Conservation (phyloP, 2,329 filamentous ascomycete species). For the Apiospora aurea region DNA sequence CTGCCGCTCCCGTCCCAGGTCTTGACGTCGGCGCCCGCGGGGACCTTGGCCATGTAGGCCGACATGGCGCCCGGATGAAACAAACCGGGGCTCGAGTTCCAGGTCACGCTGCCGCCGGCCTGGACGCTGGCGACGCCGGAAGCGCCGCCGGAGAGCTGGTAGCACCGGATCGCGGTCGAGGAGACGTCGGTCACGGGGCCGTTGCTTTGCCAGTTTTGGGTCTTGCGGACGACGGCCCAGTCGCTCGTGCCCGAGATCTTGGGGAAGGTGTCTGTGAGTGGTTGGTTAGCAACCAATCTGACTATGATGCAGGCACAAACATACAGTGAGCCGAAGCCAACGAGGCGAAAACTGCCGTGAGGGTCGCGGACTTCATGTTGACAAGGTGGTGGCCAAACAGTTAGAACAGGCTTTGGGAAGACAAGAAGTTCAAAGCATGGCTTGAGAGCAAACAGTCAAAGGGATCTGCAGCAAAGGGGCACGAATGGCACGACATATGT, state of each 20-base stretch:
- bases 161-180: constrained; percentile 58
- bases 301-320: neutral
- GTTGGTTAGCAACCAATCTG: neutral
- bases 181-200: constrained; percentile 54
- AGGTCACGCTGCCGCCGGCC: constrained; percentile 50
- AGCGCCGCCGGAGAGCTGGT: constrained; percentile 50
- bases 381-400: neutral
- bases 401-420: neutral
- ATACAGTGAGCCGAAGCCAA: constrained; percentile 18
- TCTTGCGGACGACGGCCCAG: constrained; percentile 47
- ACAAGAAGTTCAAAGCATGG: too few species aligned
- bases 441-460: neutral
- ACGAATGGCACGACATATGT: neutral
- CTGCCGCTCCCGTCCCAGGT: constrained; percentile 47
- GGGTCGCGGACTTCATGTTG: constrained; percentile 11
- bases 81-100: constrained; percentile 48
- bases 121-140: constrained; percentile 45
- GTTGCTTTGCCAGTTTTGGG: constrained; percentile 53
- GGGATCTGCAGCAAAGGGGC: neutral
- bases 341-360: constrained; percentile 5
- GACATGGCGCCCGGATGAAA: constrained; percentile 49
- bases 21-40: constrained; percentile 44
- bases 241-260: constrained; percentile 39
- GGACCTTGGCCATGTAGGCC: constrained; percentile 51
- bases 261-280: constrained; percentile 40